These are phyloP conservation scores for Wallacemonas collosoma DNA, from an alignment of 208 protist genomes.

Conservation along the genomic window DNA sequence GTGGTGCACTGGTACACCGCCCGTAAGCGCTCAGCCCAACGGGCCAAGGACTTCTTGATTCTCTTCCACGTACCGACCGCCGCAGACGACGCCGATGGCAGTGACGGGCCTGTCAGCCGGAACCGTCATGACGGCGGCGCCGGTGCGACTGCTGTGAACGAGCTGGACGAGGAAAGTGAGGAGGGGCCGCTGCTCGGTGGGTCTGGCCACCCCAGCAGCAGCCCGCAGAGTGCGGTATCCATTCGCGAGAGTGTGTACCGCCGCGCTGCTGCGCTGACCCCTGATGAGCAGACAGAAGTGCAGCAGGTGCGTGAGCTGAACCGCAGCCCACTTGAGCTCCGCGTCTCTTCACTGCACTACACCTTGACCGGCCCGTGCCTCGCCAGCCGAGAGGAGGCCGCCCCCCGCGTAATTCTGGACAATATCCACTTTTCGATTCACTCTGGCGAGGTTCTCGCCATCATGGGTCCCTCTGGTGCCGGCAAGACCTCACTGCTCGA, in stretches of 20 bases:
- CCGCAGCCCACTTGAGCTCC: conserved; percentile 54
- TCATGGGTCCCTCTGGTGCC: conserved; percentile 90
- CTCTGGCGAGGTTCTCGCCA: conserved; percentile 84
- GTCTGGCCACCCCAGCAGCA: neutral
- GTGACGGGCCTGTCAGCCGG: neutral
- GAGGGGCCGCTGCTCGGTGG: neutral
- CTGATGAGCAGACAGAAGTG: conserved; percentile 36
- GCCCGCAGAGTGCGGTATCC: conserved; percentile 18
- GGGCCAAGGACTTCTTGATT: conserved; percentile 54
- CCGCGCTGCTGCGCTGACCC: conserved; percentile 24
- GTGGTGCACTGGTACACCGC: conserved; percentile 44
- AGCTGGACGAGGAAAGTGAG: conserved; percentile 9
- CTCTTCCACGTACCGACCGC: conserved; percentile 45
- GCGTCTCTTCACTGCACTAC: conserved; percentile 62
- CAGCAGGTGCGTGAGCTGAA: conserved; percentile 42
- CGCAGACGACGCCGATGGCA: conserved; percentile 7
- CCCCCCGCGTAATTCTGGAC: conserved; percentile 55
- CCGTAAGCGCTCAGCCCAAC: conserved; percentile 27
- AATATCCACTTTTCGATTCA: conserved; percentile 74
- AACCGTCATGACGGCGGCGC: neutral
- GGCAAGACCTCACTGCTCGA: conserved; percentile 93
- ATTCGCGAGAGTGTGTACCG: conserved; percentile 34
- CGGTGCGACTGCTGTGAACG: conserved; percentile 1
- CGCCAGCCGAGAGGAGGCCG: conserved; percentile 26
- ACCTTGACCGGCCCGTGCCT: conserved; percentile 45